Percentiles rank a stretch among this genome's conserved stretches.
Conservation (phyloP, 2,329 filamentous ascomycete species). For the Fusarium duplospermum region DNA sequence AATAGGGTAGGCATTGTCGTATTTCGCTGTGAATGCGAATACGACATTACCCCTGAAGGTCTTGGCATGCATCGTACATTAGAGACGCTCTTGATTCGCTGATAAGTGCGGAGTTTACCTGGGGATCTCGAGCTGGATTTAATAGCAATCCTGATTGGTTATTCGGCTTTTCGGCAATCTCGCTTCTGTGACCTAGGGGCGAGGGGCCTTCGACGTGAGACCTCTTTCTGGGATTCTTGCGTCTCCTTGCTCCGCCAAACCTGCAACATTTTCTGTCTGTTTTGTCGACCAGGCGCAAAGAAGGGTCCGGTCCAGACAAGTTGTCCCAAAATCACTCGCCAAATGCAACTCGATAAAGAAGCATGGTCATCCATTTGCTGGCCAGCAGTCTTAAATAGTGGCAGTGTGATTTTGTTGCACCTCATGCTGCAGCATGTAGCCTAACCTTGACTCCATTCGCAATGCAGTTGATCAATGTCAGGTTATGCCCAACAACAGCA, state of each 20-base stretch:
- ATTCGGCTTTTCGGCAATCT: neutral
- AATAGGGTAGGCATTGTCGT: neutral
- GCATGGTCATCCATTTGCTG: neutral
- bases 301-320: too few relatives aligned
- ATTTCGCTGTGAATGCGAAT: neutral
- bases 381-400: too few relatives aligned
- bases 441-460: neutral
- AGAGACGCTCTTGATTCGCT: neutral
- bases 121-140: neutral
- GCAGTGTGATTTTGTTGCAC: neutral
- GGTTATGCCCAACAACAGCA: neutral
- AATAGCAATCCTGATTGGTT: neutral
- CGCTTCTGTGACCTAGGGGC: neutral
- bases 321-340: neutral
- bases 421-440: neutral
- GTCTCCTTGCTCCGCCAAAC: too few relatives aligned
- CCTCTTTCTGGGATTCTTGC: too few relatives aligned
- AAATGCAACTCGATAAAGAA: neutral
- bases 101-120: neutral
- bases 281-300: too few relatives aligned
- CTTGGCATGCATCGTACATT: neutral
- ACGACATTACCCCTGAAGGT: neutral
- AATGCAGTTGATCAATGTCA: neutral
- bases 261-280: too few relatives aligned
- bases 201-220: too few relatives aligned